Percentiles rank a stretch among this genome's conserved stretches.
phyloP scores from a whole-genome alignment of 2,329 filamentous ascomycete species.

The Xylariales sp. region DNA sequence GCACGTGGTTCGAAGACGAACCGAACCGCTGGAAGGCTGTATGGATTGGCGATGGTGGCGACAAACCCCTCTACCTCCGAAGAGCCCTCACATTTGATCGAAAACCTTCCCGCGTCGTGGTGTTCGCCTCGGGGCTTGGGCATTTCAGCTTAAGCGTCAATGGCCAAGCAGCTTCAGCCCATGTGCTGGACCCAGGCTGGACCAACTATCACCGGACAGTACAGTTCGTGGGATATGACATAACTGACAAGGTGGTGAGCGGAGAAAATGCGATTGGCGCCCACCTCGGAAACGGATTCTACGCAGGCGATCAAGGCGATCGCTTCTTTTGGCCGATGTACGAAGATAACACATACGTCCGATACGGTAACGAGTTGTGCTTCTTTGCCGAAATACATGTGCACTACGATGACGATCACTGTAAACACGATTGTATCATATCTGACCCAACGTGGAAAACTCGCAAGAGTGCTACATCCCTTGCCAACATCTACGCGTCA shows the following conservation, averaged over 20 bases:
- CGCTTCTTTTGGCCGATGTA: constrained; percentile 38
- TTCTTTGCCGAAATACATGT: constrained; percentile 34
- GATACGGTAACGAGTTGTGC: constrained; percentile 33
- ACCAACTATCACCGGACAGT: constrained; percentile 34
- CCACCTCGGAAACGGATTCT: constrained; percentile 39
- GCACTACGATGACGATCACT: constrained; percentile 31
- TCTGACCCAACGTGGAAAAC: constrained; percentile 32
- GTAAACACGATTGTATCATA: constrained; percentile 27
- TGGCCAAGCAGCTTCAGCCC: constrained; percentile 25
- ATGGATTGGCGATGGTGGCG: constrained; percentile 33
- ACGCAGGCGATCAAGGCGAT: constrained; percentile 36
- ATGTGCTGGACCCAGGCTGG: constrained; percentile 33
- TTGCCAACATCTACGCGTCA: constrained; percentile 35
- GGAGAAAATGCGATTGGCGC: constrained; percentile 34
- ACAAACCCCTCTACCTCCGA: constrained; percentile 34
- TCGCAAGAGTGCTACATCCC: constrained; percentile 30
- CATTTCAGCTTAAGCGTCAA: constrained; percentile 34
- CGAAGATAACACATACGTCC: constrained; percentile 34
- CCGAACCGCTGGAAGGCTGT: constrained; percentile 33
- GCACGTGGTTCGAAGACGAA: constrained; percentile 35
- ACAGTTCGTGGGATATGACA: constrained; percentile 38
- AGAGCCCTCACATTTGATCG: constrained; percentile 22
- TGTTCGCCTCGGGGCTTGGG: constrained; percentile 32
- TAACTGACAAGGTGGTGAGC: constrained; percentile 25
- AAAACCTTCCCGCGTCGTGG: constrained; percentile 26